phyloP scores from a whole-genome alignment of 768 basidiomycete species.

The Hemileccinum impolitum region DNA sequence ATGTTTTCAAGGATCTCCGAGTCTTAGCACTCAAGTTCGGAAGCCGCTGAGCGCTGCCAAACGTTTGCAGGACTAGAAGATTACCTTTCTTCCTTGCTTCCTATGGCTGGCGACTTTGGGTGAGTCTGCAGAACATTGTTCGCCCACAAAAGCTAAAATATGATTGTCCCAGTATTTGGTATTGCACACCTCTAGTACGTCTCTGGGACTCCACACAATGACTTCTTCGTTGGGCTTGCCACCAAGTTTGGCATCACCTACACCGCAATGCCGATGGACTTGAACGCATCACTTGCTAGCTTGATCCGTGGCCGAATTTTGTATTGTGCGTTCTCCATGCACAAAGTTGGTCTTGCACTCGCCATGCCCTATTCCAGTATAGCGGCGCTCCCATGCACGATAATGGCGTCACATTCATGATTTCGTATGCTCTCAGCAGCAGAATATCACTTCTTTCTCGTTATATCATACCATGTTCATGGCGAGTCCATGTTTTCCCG shows the following conservation, averaged over 20 bases:
- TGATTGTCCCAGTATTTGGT: conserved; percentile 1
- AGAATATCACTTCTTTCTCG: conserved; percentile 6
- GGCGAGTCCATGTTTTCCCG: not conserved
- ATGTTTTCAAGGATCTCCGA: no score
- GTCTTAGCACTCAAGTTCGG: no score
- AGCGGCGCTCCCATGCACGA: conserved; percentile 11
- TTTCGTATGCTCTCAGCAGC: conserved; percentile 7
- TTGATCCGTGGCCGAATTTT: conserved; percentile 14
- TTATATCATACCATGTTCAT: conserved; percentile 15
- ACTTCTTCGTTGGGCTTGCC: conserved; percentile 12
- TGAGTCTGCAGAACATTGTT: not conserved
- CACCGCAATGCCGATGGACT: conserved; percentile 4
- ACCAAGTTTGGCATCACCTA: conserved; percentile 11
- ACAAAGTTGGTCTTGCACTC: not conserved
- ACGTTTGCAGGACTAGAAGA: conserved; percentile 7
- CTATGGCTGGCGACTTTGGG: conserved; percentile 8
- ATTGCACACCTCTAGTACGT: conserved; percentile 5
- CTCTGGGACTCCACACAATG: conserved; percentile 1
- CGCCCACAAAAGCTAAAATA: not conserved
- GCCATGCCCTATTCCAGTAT: conserved; percentile 6
- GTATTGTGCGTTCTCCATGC: conserved; percentile 3
- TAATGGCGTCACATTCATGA: conserved; percentile 11
- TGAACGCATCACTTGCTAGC: conserved; percentile 9
- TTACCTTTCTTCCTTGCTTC: conserved; percentile 8
- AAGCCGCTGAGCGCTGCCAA: no score